A percentile compares a stretch with the other conserved stretches of the same genome.
These are phyloP conservation scores for Aureoboletus auriporus DNA, from an alignment of 768 basidiomycete genomes.

Conservation along the genomic window DNA sequence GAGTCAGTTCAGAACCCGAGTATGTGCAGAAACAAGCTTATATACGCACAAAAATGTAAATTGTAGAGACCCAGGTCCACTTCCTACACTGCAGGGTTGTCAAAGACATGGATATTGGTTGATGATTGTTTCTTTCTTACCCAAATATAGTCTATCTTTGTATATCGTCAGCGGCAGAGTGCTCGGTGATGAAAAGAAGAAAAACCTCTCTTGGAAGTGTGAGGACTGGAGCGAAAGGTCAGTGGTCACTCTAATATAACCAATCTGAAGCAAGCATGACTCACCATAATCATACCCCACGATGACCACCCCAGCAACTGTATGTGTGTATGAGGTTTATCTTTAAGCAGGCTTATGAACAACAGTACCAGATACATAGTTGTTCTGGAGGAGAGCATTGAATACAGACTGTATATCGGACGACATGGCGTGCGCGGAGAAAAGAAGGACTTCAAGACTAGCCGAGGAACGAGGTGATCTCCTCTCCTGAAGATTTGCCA, in stretches of 20 bases:
- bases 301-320: neutral
- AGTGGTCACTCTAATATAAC: neutral
- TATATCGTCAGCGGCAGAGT: neutral
- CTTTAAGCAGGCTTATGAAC: neutral
- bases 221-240: slow-evolving; percentile 21
- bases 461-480: too few relatives aligned
- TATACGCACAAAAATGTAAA: neutral
- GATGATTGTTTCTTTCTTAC: neutral
- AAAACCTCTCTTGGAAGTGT: neutral
- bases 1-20: neutral
- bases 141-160: slow-evolving; percentile 5
- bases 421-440: neutral
- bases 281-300: slow-evolving; percentile 1
- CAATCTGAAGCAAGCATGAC: neutral
- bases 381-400: neutral
- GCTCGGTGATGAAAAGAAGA: neutral
- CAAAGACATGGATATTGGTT: neutral
- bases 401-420: neutral
- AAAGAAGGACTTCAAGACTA: too few relatives aligned
- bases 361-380: neutral
- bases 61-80: slow-evolving; percentile 2
- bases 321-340: neutral
- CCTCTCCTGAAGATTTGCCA: too few relatives aligned
- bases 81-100: neutral
- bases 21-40: too few relatives aligned